Conservation (phyloP, 2,329 filamentous ascomycete species). For the Cercospora sojina region DNA sequence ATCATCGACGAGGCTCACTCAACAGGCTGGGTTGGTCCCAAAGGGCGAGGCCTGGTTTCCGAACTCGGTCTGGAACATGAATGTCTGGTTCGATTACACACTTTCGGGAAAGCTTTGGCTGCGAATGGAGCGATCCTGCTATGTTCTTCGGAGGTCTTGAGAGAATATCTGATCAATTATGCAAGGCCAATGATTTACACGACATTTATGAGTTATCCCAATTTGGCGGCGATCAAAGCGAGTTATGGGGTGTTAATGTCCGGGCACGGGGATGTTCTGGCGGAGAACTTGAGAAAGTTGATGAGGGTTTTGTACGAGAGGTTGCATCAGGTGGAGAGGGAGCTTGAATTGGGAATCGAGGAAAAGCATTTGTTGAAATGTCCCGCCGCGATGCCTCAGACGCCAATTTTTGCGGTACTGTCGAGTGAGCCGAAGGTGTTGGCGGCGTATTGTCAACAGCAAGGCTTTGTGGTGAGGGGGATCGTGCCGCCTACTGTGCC, state of each 20-base stretch:
- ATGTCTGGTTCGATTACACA: constrained; percentile 61
- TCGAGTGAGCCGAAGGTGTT: constrained; percentile 59
- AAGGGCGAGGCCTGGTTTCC: constrained; percentile 60
- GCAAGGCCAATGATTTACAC: constrained; percentile 74
- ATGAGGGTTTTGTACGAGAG: constrained; percentile 48
- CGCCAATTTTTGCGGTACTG: constrained; percentile 65
- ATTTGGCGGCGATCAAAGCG: constrained; percentile 58
- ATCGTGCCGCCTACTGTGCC: constrained; percentile 70
- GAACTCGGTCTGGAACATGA: constrained; percentile 56
- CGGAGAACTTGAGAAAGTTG: constrained; percentile 49
- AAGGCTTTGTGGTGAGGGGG: constrained; percentile 60
- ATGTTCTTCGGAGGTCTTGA: constrained; percentile 55
- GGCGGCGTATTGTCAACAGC: constrained; percentile 59
- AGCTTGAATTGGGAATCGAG: constrained; percentile 32
- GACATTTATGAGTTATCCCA: constrained; percentile 64
- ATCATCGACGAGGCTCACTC: constrained; percentile 70
- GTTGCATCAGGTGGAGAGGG: constrained; percentile 43
- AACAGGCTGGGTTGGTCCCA: constrained; percentile 58
- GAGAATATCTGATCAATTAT: constrained; percentile 71
- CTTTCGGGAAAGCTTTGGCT: constrained; percentile 67
- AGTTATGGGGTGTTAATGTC: constrained; percentile 58
- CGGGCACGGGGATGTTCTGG: constrained; percentile 49
- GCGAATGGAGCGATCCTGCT: constrained; percentile 67
- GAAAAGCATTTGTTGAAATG: constrained; percentile 32
- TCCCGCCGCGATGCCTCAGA: constrained; percentile 46